phyloP scores from a whole-genome alignment of 352 stramenopile genomes.

The Pythium rishiriense region DNA sequence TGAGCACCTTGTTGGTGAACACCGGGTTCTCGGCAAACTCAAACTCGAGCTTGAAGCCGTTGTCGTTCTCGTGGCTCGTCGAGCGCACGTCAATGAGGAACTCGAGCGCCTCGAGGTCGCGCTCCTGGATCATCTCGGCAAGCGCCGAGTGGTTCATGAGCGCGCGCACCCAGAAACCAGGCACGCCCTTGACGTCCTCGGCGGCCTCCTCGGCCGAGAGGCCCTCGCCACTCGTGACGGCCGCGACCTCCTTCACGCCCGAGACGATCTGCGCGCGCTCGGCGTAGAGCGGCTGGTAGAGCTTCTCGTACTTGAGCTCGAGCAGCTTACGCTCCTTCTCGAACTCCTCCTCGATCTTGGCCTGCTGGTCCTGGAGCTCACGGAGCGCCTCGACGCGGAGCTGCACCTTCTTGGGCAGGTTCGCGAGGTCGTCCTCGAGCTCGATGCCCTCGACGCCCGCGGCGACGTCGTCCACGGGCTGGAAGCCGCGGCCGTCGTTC shows the following conservation, averaged over 20 bases:
- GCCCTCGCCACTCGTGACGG: constrained; percentile 44
- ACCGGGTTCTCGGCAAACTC: constrained; percentile 79
- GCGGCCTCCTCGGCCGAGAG: constrained; percentile 35
- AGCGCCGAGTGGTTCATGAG: constrained; percentile 86
- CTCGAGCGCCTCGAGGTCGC: constrained; percentile 77
- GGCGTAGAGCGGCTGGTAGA: constrained; percentile 82
- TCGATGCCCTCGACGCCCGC: constrained; percentile 40
- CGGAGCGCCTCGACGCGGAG: constrained; percentile 66
- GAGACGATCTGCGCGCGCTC: constrained; percentile 77
- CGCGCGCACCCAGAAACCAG: constrained; percentile 84
- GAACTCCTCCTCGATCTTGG: constrained; percentile 77
- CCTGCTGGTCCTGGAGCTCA: constrained; percentile 77
- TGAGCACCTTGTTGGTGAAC: constrained; percentile 76
- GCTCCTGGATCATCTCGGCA: constrained; percentile 78
- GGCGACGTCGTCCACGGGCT: constrained; percentile 47
- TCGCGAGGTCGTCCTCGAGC: constrained; percentile 60
- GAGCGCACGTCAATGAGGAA: constrained; percentile 77
- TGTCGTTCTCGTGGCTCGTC: constrained; percentile 76
- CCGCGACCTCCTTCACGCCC: constrained; percentile 74
- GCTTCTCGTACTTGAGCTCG: constrained; percentile 88
- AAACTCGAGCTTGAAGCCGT: constrained; percentile 86
- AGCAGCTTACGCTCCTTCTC: constrained; percentile 83
- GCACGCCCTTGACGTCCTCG: constrained; percentile 73
- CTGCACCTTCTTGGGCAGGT: constrained; percentile 71
- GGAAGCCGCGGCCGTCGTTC: constrained; percentile 62